phyloP scores from a whole-genome alignment of 2,329 filamentous ascomycete genomes.

The Alternaria ethzedia region DNA sequence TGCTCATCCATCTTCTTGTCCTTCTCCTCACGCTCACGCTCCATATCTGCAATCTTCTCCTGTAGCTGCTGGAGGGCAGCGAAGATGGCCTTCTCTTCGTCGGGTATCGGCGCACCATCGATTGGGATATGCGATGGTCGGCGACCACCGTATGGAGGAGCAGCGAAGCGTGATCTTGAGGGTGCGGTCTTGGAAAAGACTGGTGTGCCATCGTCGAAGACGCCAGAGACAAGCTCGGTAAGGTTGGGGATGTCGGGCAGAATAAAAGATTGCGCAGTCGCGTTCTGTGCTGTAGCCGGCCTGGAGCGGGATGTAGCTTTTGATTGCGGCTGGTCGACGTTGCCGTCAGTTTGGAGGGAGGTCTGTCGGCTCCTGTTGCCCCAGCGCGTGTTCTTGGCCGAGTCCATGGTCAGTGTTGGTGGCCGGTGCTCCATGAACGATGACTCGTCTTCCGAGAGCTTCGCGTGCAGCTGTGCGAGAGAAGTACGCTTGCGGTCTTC shows the following conservation, averaged over 20 bases:
- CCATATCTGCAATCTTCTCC: slow-evolving; percentile 63
- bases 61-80: slow-evolving; percentile 65
- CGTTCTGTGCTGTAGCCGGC: slow-evolving; percentile 54
- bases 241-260: slow-evolving; percentile 67
- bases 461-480: slow-evolving; percentile 63
- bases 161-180: slow-evolving; percentile 62
- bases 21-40: slow-evolving; percentile 60
- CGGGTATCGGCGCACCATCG: slow-evolving; percentile 62
- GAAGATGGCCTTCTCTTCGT: slow-evolving; percentile 68
- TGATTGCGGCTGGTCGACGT: slow-evolving; percentile 28
- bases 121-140: slow-evolving; percentile 54
- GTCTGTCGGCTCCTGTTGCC: slow-evolving; percentile 52
- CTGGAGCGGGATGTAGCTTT: slow-evolving; percentile 37
- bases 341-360: slow-evolving; percentile 45
- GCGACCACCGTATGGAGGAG: slow-evolving; percentile 45
- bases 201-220: slow-evolving; percentile 64
- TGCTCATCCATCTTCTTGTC: slow-evolving; percentile 59
- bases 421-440: slow-evolving; percentile 60
- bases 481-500: slow-evolving; percentile 54
- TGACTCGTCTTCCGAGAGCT: slow-evolving; percentile 60
- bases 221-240: slow-evolving; percentile 66
- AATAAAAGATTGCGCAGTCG: slow-evolving; percentile 65
- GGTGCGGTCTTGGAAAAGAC: slow-evolving; percentile 60
- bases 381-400: slow-evolving; percentile 63
- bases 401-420: slow-evolving; percentile 48